A percentile compares a stretch with the other conserved stretches of the same genome.
Evolutionary conservation across 805 yeast genomes (phyloP).

Genomic region (Ogataea pignaliae): DNA sequence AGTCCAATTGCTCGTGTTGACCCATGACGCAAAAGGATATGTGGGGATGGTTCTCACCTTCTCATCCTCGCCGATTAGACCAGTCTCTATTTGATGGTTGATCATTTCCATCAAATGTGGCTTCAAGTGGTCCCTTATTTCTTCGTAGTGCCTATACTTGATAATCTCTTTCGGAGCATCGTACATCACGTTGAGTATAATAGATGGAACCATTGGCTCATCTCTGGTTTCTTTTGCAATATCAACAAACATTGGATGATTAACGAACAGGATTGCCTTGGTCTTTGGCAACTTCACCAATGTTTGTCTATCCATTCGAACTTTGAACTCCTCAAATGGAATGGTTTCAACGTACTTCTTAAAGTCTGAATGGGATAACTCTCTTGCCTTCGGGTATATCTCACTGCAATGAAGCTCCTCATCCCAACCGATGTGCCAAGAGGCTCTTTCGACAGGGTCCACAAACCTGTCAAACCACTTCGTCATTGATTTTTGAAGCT

Average conservation of each 20-base stretch:
- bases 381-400: constrained; percentile 29
- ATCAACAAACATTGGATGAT: constrained; percentile 34
- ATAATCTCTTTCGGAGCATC: constrained; percentile 44
- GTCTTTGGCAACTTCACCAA: constrained; percentile 42
- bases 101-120: constrained; percentile 37
- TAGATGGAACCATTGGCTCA: constrained; percentile 45
- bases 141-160: constrained; percentile 41
- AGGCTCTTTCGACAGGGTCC: constrained; percentile 44
- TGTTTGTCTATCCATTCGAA: constrained; percentile 46
- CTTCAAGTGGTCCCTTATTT: constrained; percentile 38
- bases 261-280: constrained; percentile 23
- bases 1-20: constrained; percentile 5
- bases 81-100: constrained; percentile 35
- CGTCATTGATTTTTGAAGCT: constrained; percentile 45
- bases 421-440: constrained; percentile 51
- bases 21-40: constrained; percentile 23
- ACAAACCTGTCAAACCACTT: constrained; percentile 43
- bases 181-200: constrained; percentile 36
- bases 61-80: constrained; percentile 32
- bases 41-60: constrained; percentile 15
- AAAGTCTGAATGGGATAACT: constrained; percentile 31
- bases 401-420: constrained; percentile 30
- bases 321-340: constrained; percentile 37
- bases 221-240: constrained; percentile 38
- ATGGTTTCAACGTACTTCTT: constrained; percentile 31